A percentile compares a stretch with the other conserved stretches of the same genome.
phyloP scores from a whole-genome alignment of 345 rosid species.

The Melaleuca alternifolia region DNA sequence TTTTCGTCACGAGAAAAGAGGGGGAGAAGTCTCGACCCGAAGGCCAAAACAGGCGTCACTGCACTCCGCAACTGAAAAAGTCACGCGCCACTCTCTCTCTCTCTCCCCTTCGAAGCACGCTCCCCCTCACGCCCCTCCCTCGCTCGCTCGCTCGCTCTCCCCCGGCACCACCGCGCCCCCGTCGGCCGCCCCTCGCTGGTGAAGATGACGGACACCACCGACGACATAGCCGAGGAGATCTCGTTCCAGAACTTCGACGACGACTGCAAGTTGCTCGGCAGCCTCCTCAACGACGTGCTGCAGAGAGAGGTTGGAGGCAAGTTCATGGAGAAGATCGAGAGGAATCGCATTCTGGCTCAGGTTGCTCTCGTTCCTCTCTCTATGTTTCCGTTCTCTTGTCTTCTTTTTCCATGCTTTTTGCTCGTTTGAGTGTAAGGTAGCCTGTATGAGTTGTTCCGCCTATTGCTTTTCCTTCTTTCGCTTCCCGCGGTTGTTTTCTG shows the following conservation, averaged over 20 bases:
- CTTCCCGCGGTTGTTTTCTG: neutral
- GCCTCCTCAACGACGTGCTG: conserved; percentile 73
- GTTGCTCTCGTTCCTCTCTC: conserved; percentile 8
- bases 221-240: conserved; percentile 90
- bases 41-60: neutral
- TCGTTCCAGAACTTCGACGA: conserved; percentile 93
- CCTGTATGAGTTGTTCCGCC: neutral
- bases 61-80: neutral
- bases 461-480: too few relatives aligned
- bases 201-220: conserved; percentile 88
- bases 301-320: conserved; percentile 60
- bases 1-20: neutral
- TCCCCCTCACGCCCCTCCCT: neutral
- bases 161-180: neutral
- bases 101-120: neutral
- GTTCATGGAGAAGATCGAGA: conserved; percentile 69
- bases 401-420: neutral
- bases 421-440: neutral
- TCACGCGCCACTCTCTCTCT: neutral
- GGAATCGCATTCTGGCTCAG: conserved; percentile 76
- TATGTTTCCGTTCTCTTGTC: neutral
- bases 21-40: too few relatives aligned
- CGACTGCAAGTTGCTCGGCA: conserved; percentile 84
- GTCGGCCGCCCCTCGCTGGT: neutral
- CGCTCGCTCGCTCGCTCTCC: neutral